Evolutionary conservation across 192 early-diverging fungal species (phyloP), one percentile per base, ranked within the genome.

Genomic region (Backusella australiensis): DNA sequence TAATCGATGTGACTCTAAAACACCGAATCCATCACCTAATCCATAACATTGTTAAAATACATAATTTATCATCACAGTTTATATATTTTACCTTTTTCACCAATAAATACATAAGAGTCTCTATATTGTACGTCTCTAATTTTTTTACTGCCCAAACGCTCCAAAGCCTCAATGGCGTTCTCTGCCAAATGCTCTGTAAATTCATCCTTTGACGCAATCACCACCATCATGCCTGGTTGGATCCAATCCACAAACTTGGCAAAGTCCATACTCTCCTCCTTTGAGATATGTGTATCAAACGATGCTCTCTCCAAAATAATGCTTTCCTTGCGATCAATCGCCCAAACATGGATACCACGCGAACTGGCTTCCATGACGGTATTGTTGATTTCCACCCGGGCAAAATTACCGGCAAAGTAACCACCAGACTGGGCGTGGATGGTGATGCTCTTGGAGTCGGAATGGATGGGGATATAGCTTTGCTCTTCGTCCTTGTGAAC

Each of bases 31-130:
- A 56, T 42, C 12, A 26, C 73, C 73, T 52, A 32, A 32, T 32
- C 32, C 32, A 32, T 32, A 32, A 32, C 32, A 32, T 32, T 32
- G 32, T 32, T 32, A 32, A 32, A 32, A 32, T 32, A 32, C 32
- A 32, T 32, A 32, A 32, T 32, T 32, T 1, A 32, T 32, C 32
- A 32, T 32, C 32, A 32, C 32, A 32, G 32, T 23, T 23, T 32
- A 39, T 39, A 39, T 39, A 38, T 15, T 36, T 88, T 91, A 80
- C 91, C 91, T 84, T 93, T 93, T 75, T 92, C 87, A 7, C 91
- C 93, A 80, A 95, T 89, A 34, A 95, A 67, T 67, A 90, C 91
- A 89, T 89, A 96, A 26, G 93, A 93, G 72, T 96, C 94, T 35
- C 93, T 87, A 81, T 92, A 93, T 32, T 77, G 73, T 32, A 93